Base-by-base conservation (phyloP, 129 eudicot genomes). In the Logfia minima region DNA sequence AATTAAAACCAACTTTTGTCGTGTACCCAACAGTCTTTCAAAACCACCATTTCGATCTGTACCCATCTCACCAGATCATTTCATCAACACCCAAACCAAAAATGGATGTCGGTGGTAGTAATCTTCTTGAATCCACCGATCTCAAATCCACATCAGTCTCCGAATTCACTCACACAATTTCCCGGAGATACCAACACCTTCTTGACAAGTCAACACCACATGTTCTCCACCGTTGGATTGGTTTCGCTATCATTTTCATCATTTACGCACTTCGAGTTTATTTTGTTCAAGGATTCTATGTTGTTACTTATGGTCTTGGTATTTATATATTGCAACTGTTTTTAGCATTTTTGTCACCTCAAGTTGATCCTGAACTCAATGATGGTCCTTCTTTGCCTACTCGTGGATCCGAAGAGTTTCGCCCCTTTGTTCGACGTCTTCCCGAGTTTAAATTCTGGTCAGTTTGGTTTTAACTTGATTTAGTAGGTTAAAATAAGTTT, bases 381-480 rank as follows among this genome's bases (percentile, higher is more conserved):
- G 95, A 92, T 35, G 95, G 95, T 5, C 97, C 90, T 68, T 64
- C 85, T 43, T 82, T 92, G 56, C 97, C 97, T 61, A 92, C 96
- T 19, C 92, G 85, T 48, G 92, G 89, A 84, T 85, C 92, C 58
- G 92, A 92, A 60, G 97, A 92, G 72, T 92, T 92, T 70, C 88
- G 97, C 34, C 97, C 97, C 34, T 92, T 92, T 59, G 92, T 92
- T 29, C 90, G 97, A 58, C 97, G 97, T 61, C 88, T 92, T 18
- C 95, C 97, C 18, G 97, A 92, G 75, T 92, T 92, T 68, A 92
- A 92, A 85, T 92, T 92, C 82, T 92, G 97, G 97, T 92, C 32
- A 60, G 83, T 72, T 14, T 43, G 22, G 41, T 80, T 26, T 72
- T 59, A 32, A 39, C 26, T 55, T 26, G 2, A 16, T 45, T 70